Conservation (phyloP, 208 protist species). For the Trypanosoma mega region DNA sequence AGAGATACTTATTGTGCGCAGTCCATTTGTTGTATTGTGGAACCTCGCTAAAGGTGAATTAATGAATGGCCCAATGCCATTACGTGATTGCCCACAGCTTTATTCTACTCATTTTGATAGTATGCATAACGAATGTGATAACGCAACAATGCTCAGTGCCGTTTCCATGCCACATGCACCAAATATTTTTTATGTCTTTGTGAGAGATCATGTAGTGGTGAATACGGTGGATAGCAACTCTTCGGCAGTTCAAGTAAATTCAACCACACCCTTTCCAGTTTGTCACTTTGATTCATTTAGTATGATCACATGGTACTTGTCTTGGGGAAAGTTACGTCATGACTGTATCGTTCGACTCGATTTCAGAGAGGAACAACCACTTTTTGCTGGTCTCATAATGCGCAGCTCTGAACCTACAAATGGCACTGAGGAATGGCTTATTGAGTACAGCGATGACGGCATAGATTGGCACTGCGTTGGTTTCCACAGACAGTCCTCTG, state of each 20-base stretch:
- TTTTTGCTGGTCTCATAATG: constrained; percentile 25
- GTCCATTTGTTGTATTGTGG: constrained; percentile 28
- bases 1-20: constrained; percentile 34
- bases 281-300: constrained; percentile 28
- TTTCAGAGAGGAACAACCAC: constrained; percentile 28
- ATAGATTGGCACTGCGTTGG: constrained; percentile 27
- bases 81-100: constrained; percentile 21
- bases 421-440: constrained; percentile 24
- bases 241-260: neutral
- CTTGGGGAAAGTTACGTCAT: constrained; percentile 27
- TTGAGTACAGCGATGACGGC: constrained; percentile 50
- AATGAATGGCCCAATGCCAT: constrained; percentile 20
- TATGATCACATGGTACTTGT: constrained; percentile 24
- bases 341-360: constrained; percentile 28
- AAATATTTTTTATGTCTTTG: constrained; percentile 36
- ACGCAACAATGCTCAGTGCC: constrained; percentile 25
- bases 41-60: constrained; percentile 8
- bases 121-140: constrained; percentile 21
- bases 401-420: constrained; percentile 21
- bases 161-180: constrained; percentile 29
- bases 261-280: constrained; percentile 12
- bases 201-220: constrained; percentile 22
- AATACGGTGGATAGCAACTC: constrained; percentile 8
- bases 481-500: constrained; percentile 26
- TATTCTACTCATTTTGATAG: too few relatives aligned